Evolutionary conservation across 805 yeast genomes (phyloP), one percentile per base, ranked within the genome.

Genomic region (Cyberlindnera sargentensis): DNA sequence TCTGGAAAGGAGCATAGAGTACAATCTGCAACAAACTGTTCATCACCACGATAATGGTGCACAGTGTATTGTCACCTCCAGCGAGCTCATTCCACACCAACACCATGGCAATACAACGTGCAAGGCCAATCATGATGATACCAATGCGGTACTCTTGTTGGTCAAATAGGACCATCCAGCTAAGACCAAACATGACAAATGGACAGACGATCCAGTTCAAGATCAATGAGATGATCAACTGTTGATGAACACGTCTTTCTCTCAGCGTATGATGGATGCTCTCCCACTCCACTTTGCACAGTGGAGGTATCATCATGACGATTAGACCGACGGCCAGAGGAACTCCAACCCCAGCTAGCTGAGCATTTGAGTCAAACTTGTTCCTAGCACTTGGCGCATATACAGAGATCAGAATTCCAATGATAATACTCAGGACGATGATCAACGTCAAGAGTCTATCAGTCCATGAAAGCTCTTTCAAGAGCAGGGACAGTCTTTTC

Each of bases 91-190:
- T 77, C 83, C 82, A 77, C 27, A 77, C 56, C 40, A 78, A 58
- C 1, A 76, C 83, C 82, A 78, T 77, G 24, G 82, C 83, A 48
- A 77, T 76, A 53, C 83, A 77, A 45, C 82, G 60, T 5, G 80
- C 82, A 31, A 74, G 44, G 1, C 83, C 83, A 37, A 78, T 73
- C 73, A 78, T 69, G 29, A 78, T 74, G n/a, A 78, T 65, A 2
- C 82, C 82, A 34, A 60, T 63, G 35, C 82, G 60, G 44, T 72
- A 73, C 43, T 74, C 82, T 6, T 60, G 60, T 40, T 66, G 52
- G 44, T 76, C 72, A 43, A 72, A 72, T 39, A 78, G 50, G 0
- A 68, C 65, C 36, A 71, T 51, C 83, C 82, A 77, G 1, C 78
- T 72, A 15, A 77, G 61, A 0, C 72, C 80, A 53, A 74, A 65